Conservation (phyloP, 2,329 filamentous ascomycete species). For the Seiridium cupressi region DNA sequence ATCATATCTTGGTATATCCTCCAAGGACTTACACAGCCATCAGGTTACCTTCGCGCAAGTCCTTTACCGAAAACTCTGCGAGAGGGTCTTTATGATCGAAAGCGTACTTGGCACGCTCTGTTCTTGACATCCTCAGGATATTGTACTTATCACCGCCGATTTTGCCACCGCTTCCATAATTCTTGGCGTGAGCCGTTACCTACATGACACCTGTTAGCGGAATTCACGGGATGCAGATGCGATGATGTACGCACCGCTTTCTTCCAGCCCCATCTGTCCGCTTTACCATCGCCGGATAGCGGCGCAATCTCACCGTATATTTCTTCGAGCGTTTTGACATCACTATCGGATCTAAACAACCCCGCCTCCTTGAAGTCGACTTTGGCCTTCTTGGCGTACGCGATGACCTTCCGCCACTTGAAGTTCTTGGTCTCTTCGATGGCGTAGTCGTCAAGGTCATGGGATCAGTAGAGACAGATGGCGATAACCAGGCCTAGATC, state of each 20-base stretch:
- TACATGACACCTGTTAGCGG: neutral
- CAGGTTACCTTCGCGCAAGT: slow-evolving; percentile 16
- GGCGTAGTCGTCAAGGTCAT: slow-evolving; percentile 10
- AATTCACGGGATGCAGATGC: too few species aligned
- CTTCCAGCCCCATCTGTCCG: slow-evolving; percentile 21
- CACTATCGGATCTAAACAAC: slow-evolving; percentile 11
- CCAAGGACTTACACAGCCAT: slow-evolving; percentile 13
- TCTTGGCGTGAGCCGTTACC: slow-evolving; percentile 17
- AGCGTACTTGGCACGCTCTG: slow-evolving; percentile 15
- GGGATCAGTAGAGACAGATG: slow-evolving; percentile 15
- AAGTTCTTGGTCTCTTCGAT: slow-evolving; percentile 1
- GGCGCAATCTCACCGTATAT: slow-evolving; percentile 12
- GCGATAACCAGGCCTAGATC: slow-evolving; percentile 18
- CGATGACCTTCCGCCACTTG: slow-evolving; percentile 14
- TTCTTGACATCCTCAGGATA: slow-evolving; percentile 19
- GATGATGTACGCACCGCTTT: slow-evolving; percentile 12
- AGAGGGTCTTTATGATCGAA: slow-evolving; percentile 20
- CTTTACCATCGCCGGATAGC: slow-evolving; percentile 13
- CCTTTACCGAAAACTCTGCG: slow-evolving; percentile 17
- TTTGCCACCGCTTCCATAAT: slow-evolving; percentile 7
- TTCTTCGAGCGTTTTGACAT: neutral
- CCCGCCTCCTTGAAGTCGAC: slow-evolving; percentile 16
- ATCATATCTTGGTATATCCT: too few species aligned
- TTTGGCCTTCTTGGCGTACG: slow-evolving; percentile 20
- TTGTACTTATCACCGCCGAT: slow-evolving; percentile 17